Evolutionary conservation across 1,284 basidiomycete genomes (phyloP), one percentile per base, ranked within the genome.

Genomic region (Albatrellus sp.): DNA sequence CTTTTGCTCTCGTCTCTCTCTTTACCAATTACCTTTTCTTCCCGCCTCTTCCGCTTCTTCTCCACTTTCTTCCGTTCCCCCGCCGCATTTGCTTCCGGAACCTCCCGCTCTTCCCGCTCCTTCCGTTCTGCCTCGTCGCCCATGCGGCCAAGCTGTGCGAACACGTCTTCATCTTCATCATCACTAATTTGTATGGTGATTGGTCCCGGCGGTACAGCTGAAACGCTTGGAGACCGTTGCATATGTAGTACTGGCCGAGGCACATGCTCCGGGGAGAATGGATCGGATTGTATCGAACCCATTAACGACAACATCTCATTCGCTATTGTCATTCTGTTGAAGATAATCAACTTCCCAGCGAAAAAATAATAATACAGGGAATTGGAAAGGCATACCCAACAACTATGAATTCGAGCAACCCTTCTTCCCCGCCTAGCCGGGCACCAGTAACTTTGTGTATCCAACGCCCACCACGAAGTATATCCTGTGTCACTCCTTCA

Each of bases 261-360:
- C 13, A 68, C 55, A 55, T 84, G 79, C 30, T 69, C 68, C 0
- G 77, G 72, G 16, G 83, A 84, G 60, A 92, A 89, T 0, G 93
- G 93, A 54, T 93, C 82, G 0, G 68, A 57, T 48, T 96, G 83
- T 49, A 98, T 72, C 1, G 94, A 97, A 9, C 92, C 94, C 24
- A 90, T 75, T 12, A 98, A 68, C 1, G 91, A 94, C 12, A 98
- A 70, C 87, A 97, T 96, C 55, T 94, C 83, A 57, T 98, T 96
- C 35, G 91, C 89, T 40, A 97, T 78, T 7, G 88, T 94, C 49
- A 97, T 61, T 28, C 92, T 96, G 60, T 19, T 43, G 12, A 17
- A 7, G 35, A 49, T 29, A 54, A 46, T 36, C 38, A 39, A 14
- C 14, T 14, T 19, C 38, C n/a, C n/a, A n/a, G n/a, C n/a, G 19